A percentile compares a stretch with the other conserved stretches of the same genome.
phyloP scores from a whole-genome alignment of 2,329 filamentous ascomycete species.

The Paecilomyces sp. region DNA sequence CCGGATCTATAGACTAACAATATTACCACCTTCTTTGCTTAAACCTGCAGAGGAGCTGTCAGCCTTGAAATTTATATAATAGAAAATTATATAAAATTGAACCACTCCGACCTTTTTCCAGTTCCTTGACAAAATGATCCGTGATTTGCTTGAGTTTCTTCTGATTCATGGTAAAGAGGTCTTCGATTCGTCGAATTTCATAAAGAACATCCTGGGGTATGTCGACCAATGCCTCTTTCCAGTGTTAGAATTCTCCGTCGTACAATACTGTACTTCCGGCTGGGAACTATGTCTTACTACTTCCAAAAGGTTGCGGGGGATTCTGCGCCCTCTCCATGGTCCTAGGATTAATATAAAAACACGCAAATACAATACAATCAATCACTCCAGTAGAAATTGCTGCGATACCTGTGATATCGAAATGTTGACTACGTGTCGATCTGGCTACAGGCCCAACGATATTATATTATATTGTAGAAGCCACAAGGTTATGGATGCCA shows the following conservation, averaged over 20 bases:
- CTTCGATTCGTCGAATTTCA: conserved; percentile 71
- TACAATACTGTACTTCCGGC: background rate
- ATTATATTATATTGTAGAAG: background rate
- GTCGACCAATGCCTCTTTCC: conserved; percentile 9
- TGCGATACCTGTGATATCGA: background rate
- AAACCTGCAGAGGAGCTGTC: conserved; percentile 46
- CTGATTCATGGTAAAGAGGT: conserved; percentile 65
- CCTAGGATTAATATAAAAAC: background rate
- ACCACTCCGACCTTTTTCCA: conserved; percentile 59
- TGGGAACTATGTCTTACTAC: conserved; percentile 2
- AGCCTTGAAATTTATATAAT: conserved; percentile 1
- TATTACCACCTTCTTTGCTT: conserved; percentile 72
- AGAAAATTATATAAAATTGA: conserved; percentile 1
- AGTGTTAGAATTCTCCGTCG: background rate
- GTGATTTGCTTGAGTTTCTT: conserved; percentile 77
- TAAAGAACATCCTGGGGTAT: conserved; percentile 64
- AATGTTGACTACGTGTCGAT: background rate
- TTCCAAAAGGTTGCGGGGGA: conserved; percentile 3
- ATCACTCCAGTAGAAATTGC: background rate
- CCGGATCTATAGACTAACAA: conserved; percentile 51
- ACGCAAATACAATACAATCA: background rate
- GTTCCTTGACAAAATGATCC: conserved; percentile 74
- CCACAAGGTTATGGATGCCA: background rate
- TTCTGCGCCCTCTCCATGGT: background rate
- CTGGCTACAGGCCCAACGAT: background rate